Conservation (phyloP, 2,329 filamentous ascomycete genomes). For the Pseudogymnoascus sp. region DNA sequence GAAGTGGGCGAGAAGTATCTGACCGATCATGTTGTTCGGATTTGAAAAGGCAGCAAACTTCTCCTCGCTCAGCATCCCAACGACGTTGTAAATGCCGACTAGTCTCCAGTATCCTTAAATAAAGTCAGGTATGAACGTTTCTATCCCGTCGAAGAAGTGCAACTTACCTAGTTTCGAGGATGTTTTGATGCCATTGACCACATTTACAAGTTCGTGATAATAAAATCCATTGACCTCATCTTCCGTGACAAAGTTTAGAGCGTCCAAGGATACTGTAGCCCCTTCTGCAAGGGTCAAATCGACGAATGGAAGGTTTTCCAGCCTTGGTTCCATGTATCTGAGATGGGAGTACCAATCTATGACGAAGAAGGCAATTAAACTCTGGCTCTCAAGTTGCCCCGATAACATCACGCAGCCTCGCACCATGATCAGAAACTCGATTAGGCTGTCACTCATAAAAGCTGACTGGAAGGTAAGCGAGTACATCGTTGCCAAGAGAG, state of each 20-base stretch:
- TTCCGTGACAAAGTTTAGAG: slow-evolving; percentile 36
- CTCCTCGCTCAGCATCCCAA: slow-evolving; percentile 33
- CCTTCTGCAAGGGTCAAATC: slow-evolving; percentile 38
- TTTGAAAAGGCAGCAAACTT: slow-evolving; percentile 38
- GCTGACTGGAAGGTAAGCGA: slow-evolving; percentile 53
- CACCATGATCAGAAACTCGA: slow-evolving; percentile 55
- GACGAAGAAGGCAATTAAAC: slow-evolving; percentile 44
- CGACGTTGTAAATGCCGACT: slow-evolving; percentile 34
- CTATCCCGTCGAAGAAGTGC: background rate
- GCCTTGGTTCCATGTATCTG: slow-evolving; percentile 36
- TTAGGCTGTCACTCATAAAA: slow-evolving; percentile 48
- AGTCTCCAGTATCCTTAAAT: slow-evolving; percentile 34
- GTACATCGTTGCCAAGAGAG: slow-evolving; percentile 51
- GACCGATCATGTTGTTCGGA: slow-evolving; percentile 34
- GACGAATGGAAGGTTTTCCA: slow-evolving; percentile 41
- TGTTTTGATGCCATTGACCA: slow-evolving; percentile 30
- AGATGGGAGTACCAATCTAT: slow-evolving; percentile 37
- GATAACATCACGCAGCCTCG: slow-evolving; percentile 48
- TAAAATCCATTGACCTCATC: slow-evolving; percentile 40
- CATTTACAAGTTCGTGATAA: slow-evolving; percentile 37
- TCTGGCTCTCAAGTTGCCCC: slow-evolving; percentile 44
- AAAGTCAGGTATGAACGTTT: slow-evolving; percentile 12
- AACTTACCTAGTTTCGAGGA: slow-evolving; percentile 22
- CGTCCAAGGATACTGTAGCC: slow-evolving; percentile 38
- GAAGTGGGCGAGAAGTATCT: slow-evolving; percentile 39